Evolutionary conservation across 805 yeast species (phyloP).

Genomic region (Metschnikowia vanudenii): DNA sequence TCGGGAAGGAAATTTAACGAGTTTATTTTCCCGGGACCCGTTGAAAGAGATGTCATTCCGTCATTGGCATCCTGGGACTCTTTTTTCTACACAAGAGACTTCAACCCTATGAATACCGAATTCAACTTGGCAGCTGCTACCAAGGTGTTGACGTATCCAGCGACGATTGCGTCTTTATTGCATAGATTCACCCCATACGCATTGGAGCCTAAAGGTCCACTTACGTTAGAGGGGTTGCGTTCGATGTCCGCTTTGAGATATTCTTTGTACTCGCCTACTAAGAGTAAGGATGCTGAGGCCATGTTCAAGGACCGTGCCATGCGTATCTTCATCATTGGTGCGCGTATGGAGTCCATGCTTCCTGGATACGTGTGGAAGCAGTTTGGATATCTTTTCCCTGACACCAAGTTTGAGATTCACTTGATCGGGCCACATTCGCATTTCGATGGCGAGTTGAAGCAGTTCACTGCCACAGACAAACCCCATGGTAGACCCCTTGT

Average conservation of each 20-base stretch:
- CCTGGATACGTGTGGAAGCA: slow-evolving; percentile 98
- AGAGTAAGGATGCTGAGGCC: slow-evolving; percentile 47
- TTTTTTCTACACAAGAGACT: slow-evolving; percentile 87
- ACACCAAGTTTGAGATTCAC: slow-evolving; percentile 77
- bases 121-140: slow-evolving; percentile 94
- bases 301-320: slow-evolving; percentile 80
- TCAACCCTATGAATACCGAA: slow-evolving; percentile 94
- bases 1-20: slow-evolving; percentile 94
- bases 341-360: slow-evolving; percentile 88
- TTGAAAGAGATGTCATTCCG: slow-evolving; percentile 69
- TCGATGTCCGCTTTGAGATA: slow-evolving; percentile 90
- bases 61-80: slow-evolving; percentile 90
- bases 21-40: slow-evolving; percentile 85
- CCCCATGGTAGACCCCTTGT: slow-evolving; percentile 61
- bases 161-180: slow-evolving; percentile 79
- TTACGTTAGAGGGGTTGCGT: slow-evolving; percentile 89
- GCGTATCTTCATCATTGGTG: slow-evolving; percentile 85
- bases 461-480: slow-evolving; percentile 53
- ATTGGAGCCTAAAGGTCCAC: slow-evolving; percentile 78
- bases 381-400: slow-evolving; percentile 80
- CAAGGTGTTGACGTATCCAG: slow-evolving; percentile 89
- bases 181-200: slow-evolving; percentile 86
- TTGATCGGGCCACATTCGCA: slow-evolving; percentile 92
- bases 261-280: slow-evolving; percentile 70
- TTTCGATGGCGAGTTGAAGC: slow-evolving; percentile 66